Percentiles rank a stretch among this genome's conserved stretches.
phyloP scores from a whole-genome alignment of 2,329 filamentous ascomycete genomes.

The Clarireedia hainanense region DNA sequence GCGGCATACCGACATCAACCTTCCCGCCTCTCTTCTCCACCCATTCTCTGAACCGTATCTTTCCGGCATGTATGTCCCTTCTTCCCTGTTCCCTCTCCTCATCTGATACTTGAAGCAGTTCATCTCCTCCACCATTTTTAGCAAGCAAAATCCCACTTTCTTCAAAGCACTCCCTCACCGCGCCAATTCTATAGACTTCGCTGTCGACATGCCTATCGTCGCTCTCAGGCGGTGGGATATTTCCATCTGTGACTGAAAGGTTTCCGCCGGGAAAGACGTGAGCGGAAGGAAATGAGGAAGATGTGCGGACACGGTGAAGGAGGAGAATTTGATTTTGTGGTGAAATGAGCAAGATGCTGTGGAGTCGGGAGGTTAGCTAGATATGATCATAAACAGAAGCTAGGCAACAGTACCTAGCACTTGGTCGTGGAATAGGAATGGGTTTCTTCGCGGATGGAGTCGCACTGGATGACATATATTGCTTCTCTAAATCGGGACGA shows the following conservation, averaged over 20 bases:
- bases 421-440: conserved; percentile 48
- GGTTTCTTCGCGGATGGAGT: conserved; percentile 19
- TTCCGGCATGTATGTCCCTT: conserved; percentile 57
- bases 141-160: conserved; percentile 79
- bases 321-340: conserved; percentile 81
- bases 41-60: conserved; percentile 62
- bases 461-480: conserved; percentile 25
- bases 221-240: conserved; percentile 38
- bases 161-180: conserved; percentile 88
- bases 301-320: conserved; percentile 76
- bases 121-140: conserved; percentile 37
- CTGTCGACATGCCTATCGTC: conserved; percentile 61
- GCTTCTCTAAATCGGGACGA: conserved; percentile 19
- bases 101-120: conserved; percentile 50
- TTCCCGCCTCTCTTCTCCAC: conserved; percentile 45
- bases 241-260: conserved; percentile 67
- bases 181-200: conserved; percentile 68
- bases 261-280: conserved; percentile 95
- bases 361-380: background rate
- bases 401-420: conserved; percentile 44
- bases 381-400: background rate
- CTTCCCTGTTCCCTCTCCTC: conserved; percentile 57
- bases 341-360: conserved; percentile 75
- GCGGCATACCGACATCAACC: conserved; percentile 53
- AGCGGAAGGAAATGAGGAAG: conserved; percentile 77